phyloP scores from a whole-genome alignment of 148 eudicot genomes.

The Camellia japonica region DNA sequence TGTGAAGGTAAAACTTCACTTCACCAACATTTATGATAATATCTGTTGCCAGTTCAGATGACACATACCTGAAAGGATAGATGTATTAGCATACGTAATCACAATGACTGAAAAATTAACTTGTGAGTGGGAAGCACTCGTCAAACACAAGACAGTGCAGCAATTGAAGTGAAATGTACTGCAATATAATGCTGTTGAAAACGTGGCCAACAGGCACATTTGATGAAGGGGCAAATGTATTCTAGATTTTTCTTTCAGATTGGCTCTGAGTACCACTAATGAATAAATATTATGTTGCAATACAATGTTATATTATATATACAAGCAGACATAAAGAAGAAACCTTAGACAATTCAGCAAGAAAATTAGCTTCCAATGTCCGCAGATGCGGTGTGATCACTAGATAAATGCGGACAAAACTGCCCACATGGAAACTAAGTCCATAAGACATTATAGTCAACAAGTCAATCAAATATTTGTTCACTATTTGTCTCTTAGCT shows the following conservation, averaged over 20 bases:
- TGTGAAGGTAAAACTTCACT: slow-evolving; percentile 63
- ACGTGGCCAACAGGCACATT: no score
- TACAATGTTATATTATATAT: no score
- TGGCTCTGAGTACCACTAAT: no score
- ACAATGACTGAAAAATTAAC: not conserved
- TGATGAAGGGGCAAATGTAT: no score
- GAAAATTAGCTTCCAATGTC: not conserved
- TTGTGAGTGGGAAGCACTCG: not conserved
- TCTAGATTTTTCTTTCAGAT: no score
- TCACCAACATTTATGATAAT: slow-evolving; percentile 52
- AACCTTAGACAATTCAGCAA: not conserved
- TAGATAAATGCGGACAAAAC: not conserved
- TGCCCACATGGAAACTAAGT: not conserved
- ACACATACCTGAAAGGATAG: slow-evolving; percentile 50
- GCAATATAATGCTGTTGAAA: no score
- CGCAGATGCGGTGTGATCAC: not conserved
- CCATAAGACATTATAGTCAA: not conserved
- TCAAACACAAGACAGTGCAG: no score
- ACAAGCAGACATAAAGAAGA: no score
- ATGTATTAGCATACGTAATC: not conserved
- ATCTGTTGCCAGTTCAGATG: slow-evolving; percentile 72
- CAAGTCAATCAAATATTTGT: not conserved
- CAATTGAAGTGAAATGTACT: no score
- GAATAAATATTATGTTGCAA: no score
- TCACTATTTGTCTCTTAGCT: not conserved